Base-by-base conservation (phyloP, 1,139 yeast species). In the Saccharomyces pastorianus region DNA sequence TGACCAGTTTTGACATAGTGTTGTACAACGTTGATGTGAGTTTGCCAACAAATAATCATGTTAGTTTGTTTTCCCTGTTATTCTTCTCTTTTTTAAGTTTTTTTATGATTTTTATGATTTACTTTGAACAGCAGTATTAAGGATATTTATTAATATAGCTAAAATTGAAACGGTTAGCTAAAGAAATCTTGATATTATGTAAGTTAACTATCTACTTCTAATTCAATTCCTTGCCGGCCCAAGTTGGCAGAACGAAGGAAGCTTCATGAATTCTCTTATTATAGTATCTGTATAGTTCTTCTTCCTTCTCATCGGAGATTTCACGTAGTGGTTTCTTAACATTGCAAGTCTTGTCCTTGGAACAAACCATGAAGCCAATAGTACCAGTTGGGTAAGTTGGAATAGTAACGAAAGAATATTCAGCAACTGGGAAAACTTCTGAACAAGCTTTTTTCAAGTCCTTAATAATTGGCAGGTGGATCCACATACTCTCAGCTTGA, bases 351-450 rank as follows among this genome's bases (percentile, higher is more conserved):
- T 80, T 69, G 69, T 88, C 86, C 76, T 89, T 89, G 59, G 85
- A 80, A 71, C 96, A 88, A 52, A 90, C 90, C 96, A 90, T 88
- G 75, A 90, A 85, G 23, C 96, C 97, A 68, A 90, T 84, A 66
- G 90, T 93, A 57, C 97, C 97, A 29, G 95, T 83, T 59, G 97
- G 95, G 69, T 90, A 90, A 55, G 96, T 88, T 67, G 97, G 97
- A 62, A 89, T 88, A 71, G 89, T 81, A 56, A 95, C 85, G 76
- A 85, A 87, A 51, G 93, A 89, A 70, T 88, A 90, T 69, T 85
- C 91, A 32, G 86, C 96, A 51, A 81, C 84, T 53, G 96, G 96
- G 83, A 90, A 90, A 48, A 89, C 88, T 58, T 81, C 79, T 62
- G 76, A 74, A 73, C 96, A 88, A 60, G 84, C 88, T 61, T 80